Base-by-base conservation (phyloP, 768 basidiomycete species). In the Hydnum rufescens region DNA sequence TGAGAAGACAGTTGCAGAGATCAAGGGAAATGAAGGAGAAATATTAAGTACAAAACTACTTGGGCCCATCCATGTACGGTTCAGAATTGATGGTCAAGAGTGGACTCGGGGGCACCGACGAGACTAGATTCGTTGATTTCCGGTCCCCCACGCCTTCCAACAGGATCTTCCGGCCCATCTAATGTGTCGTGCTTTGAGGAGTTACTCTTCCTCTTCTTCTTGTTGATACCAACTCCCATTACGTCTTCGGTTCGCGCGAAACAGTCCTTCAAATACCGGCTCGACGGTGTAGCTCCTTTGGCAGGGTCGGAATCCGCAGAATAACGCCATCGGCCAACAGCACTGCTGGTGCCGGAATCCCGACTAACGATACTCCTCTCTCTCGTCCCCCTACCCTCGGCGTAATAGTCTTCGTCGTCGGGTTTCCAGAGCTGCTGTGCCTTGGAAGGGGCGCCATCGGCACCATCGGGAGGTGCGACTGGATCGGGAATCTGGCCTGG, bases 211-310 rank as follows among this genome's bases (percentile, higher is more conserved):
- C 26, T 47, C 25, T 47, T 47, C 26, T 28, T 47, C 26, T 28
- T 47, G 8, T 13, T 16, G 13, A 8, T 28, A 28, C 13, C 26
- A n/a, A n/a, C n/a, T n/a, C n/a, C n/a, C 13, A 26, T 26, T 8
- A 8, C 44, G 13, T 89, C 86, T 64, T 86, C 83, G 30, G 85
- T 87, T 64, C 81, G 71, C 54, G 79, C 84, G 80, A 81, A 88
- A 54, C 86, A 70, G 59, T 89, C 86, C 78, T 57, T 79, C 66
- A 80, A 77, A 65, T 76, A 76, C 66, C 75, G 80, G 65, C 57
- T 65, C 63, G 60, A 48, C 67, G 62, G 42, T 65, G 64, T 29
- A 64, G 61, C 23, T 67, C 47, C 55, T 19, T 60, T 59, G n/a
- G 57, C 53, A 57, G 85, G 83, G 47, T 78, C 77, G 59, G 88